These are phyloP conservation scores for Marchantia polymorpha DNA, from an alignment of 225 moss, liverwort and hornwort species.

Conservation along the genomic window DNA sequence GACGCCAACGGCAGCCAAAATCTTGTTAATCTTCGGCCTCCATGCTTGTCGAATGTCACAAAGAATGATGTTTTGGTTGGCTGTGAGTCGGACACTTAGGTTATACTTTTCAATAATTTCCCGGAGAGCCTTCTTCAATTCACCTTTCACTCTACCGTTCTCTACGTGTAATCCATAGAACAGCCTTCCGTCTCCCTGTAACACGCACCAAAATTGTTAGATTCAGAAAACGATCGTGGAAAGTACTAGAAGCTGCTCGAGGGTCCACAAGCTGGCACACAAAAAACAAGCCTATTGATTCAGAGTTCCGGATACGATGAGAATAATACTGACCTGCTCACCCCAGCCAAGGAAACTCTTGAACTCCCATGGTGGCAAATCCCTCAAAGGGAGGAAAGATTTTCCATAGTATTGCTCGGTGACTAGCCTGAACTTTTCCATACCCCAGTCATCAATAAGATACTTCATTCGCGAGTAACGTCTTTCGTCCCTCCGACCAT, in stretches of 20 bases:
- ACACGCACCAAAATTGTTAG: background rate
- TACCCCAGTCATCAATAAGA: slow-evolving; percentile 80
- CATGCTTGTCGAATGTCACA: slow-evolving; percentile 73
- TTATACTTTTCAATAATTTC: slow-evolving; percentile 70
- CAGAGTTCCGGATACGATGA: background rate
- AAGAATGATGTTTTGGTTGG: slow-evolving; percentile 83
- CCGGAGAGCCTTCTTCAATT: slow-evolving; percentile 58
- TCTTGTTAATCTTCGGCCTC: slow-evolving; percentile 69
- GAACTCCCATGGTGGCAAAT: slow-evolving; percentile 69
- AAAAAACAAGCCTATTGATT: background rate
- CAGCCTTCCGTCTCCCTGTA: slow-evolving; percentile 69
- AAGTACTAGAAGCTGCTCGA: too few relatives aligned
- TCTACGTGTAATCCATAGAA: slow-evolving; percentile 81
- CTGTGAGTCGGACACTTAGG: slow-evolving; percentile 67
- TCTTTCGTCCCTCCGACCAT: slow-evolving; percentile 85
- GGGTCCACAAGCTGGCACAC: too few relatives aligned
- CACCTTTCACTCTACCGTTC: slow-evolving; percentile 79
- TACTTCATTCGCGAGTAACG: slow-evolving; percentile 80
- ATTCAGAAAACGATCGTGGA: too few relatives aligned
- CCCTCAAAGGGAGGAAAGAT: slow-evolving; percentile 56
- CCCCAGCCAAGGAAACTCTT: slow-evolving; percentile 86
- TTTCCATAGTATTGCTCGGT: slow-evolving; percentile 85
- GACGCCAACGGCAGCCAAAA: slow-evolving; percentile 59
- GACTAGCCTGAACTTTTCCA: slow-evolving; percentile 70
- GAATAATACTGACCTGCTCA: slow-evolving; percentile 55